Evolutionary conservation across 192 early-diverging fungal genomes (phyloP).

Genomic region (Pilobolus umbonatus): DNA sequence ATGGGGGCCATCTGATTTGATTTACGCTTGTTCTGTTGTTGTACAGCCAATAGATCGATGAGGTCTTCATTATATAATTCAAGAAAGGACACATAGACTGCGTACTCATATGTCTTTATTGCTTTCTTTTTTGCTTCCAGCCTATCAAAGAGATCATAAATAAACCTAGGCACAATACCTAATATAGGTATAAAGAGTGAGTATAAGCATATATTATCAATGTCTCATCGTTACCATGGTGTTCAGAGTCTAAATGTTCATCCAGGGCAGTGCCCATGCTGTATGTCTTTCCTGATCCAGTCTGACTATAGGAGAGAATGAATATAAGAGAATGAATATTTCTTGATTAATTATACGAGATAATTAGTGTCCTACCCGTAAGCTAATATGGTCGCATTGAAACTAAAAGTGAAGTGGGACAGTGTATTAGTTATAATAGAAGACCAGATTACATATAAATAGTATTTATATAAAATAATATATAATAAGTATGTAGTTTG

Average conservation of each 20-base stretch:
- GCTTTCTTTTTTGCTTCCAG: conserved; percentile 30
- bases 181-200: background rate
- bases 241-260: background rate
- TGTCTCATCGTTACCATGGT: conserved; percentile 17
- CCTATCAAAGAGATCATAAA: conserved; percentile 51
- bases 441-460: background rate
- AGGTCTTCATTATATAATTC: conserved; percentile 98
- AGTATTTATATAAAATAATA: conserved; percentile 65
- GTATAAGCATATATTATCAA: background rate
- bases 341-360: background rate
- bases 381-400: conserved; percentile 76
- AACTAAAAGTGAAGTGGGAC: conserved; percentile 39
- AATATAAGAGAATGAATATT: background rate
- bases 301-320: conserved; percentile 51
- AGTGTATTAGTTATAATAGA: background rate
- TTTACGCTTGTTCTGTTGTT: conserved; percentile 27
- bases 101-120: conserved; percentile 29
- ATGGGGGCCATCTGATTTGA: conserved; percentile 1
- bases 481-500: conserved; percentile 52
- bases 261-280: conserved; percentile 84
- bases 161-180: conserved; percentile 62
- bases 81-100: conserved; percentile 75
- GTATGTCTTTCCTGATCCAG: conserved; percentile 89
- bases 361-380: conserved; percentile 5
- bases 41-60: conserved; percentile 69